Base-by-base conservation (phyloP, 2,329 filamentous ascomycete species). In the Fusarium proliferatum region DNA sequence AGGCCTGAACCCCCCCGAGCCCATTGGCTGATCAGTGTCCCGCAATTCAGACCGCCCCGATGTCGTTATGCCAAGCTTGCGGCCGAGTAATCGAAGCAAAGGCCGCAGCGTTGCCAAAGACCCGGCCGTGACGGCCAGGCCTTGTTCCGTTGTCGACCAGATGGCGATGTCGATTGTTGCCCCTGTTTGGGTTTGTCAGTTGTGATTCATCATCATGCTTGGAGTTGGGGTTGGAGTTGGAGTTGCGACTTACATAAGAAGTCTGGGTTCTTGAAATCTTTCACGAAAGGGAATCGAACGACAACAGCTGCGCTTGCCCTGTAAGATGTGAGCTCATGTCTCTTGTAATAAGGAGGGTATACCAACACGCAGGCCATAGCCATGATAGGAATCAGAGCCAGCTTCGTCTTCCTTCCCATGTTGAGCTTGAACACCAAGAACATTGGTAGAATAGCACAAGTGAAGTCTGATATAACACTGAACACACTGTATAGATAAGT, bases 391-490 rank as follows among this genome's bases (percentile, higher is more conserved):
- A 86, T 85, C 28, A 91, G 81, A 5, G 88, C 84, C 11, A 85
- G 38, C 75, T 90, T 91, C 5, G 85, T 86, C 62, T 82, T 84
- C 12, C 70, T 74, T 51, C 85, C 85, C 85, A 91, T 89, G 62
- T 90, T 85, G 34, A 91, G 77, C 33, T 85, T 84, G 81, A 84
- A 87, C 3, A 91, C 83, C 7, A 92, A 81, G 67, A 87, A 86
- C 13, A 87, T 83, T 1, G 88, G 88, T 7, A 90, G 77, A 16
- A 89, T 76, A 9, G 86, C 87, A 59, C 88, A 83, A 0, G 84
- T 85, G 57, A 88, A 84, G 76, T 90, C 88, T 46, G 84, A 86
- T 34, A 86, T 77, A 41, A 87, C 85, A 43, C 84, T 86, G 30
- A 84, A 81, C 5, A 81, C 84, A 70, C 86, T 88, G 77, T 89